phyloP scores from a whole-genome alignment of 306 rosid genomes.

The Rosa persica region DNA sequence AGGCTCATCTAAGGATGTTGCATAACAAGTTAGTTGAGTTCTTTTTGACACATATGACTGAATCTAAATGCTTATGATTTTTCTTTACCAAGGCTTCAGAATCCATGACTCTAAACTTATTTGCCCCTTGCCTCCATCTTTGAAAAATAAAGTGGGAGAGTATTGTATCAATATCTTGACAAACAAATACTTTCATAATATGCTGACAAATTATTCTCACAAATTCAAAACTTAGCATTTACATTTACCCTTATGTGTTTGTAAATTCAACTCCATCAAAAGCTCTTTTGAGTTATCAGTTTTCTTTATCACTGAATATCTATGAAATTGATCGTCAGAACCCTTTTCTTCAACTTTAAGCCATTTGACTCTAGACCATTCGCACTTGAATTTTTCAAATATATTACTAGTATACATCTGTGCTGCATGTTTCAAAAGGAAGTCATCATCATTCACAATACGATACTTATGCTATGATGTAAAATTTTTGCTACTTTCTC shows the following conservation, averaged over 20 bases:
- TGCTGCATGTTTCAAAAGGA: conserved; percentile 17
- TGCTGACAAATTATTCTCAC: background rate
- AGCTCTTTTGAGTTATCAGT: no score
- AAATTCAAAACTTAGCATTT: background rate
- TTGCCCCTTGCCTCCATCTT: background rate
- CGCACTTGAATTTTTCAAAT: background rate
- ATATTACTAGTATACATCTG: background rate
- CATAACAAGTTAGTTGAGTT: background rate
- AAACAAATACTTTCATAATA: background rate
- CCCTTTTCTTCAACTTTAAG: background rate
- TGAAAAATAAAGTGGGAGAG: background rate
- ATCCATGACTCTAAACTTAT: background rate
- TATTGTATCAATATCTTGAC: background rate
- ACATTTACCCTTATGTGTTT: background rate
- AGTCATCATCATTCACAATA: conserved; percentile 3
- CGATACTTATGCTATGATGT: background rate
- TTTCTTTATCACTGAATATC: background rate
- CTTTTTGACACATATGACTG: background rate
- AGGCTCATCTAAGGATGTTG: background rate
- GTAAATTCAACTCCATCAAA: background rate
- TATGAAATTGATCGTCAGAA: background rate
- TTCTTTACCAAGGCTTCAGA: background rate
- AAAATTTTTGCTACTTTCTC: background rate
- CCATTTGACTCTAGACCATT: background rate
- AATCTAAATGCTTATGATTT: conserved; percentile 8